phyloP scores from a whole-genome alignment of 2,329 filamentous ascomycete genomes.

The Colletotrichum plurivorum region DNA sequence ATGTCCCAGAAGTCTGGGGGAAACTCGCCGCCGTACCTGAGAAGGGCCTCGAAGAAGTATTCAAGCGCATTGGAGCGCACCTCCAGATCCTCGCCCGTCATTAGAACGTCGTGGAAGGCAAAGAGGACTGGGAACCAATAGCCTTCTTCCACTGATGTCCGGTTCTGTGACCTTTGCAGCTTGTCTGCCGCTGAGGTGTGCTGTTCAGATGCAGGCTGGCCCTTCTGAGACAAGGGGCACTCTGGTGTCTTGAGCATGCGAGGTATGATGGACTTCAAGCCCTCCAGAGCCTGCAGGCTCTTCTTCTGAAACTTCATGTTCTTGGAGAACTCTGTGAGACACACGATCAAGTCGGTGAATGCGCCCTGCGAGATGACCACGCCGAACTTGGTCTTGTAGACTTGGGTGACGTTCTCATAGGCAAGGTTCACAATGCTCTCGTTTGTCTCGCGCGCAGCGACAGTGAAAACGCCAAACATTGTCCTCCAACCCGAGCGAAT shows the following conservation, averaged over 20 bases:
- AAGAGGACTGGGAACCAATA: conserved; percentile 99
- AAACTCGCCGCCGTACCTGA: conserved; percentile 91
- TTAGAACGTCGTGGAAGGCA: conserved; percentile 97
- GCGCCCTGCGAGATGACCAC: conserved; percentile 97
- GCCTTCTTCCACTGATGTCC: conserved; percentile 93
- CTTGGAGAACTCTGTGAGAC: conserved; percentile 98
- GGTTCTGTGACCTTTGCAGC: conserved; percentile 71
- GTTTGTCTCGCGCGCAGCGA: conserved; percentile 92
- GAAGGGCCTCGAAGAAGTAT: conserved; percentile 95
- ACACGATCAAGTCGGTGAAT: conserved; percentile 96
- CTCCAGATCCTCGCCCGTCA: conserved; percentile 98
- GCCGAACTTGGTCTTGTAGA: conserved; percentile 95
- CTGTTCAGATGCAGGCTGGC: conserved; percentile 52
- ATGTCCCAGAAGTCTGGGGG: conserved; percentile 98
- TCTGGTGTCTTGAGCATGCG: conserved; percentile 97
- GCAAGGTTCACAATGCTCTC: conserved; percentile 97
- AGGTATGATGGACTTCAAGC: conserved; percentile 91
- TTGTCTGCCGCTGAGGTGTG: conserved; percentile 60
- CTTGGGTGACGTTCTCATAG: conserved; percentile 95
- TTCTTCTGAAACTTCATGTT: conserved; percentile 99
- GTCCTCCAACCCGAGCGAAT: conserved; percentile 98
- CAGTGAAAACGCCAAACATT: conserved; percentile 99
- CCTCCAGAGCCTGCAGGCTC: conserved; percentile 94
- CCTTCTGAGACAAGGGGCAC: conserved; percentile 85
- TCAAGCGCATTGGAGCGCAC: conserved; percentile 92